Percentiles rank a stretch among this genome's conserved stretches.
Evolutionary conservation across 495 filamentous ascomycete species (phyloP).

Genomic region (Neurospora sp.): DNA sequence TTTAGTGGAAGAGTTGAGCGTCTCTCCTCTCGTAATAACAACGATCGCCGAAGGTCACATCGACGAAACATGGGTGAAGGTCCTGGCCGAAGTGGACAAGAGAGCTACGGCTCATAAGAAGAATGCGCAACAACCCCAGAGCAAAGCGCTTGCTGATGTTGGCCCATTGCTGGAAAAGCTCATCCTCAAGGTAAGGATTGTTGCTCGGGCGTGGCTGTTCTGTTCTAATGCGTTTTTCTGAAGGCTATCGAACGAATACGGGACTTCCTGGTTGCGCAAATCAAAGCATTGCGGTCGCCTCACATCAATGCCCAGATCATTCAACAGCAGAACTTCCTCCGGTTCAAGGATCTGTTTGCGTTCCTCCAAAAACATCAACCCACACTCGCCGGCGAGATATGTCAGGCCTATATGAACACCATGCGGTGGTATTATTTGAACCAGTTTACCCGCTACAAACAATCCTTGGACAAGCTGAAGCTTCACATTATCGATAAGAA

Average conservation of each 20-base stretch:
- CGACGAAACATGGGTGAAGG: slow-evolving; percentile 81
- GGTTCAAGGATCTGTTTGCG: slow-evolving; percentile 74
- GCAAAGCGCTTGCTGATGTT: slow-evolving; percentile 72
- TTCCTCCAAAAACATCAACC: slow-evolving; percentile 76
- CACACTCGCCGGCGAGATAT: slow-evolving; percentile 73
- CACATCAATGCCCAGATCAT: slow-evolving; percentile 95
- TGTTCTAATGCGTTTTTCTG: slow-evolving; percentile 1
- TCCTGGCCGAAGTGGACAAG: slow-evolving; percentile 74
- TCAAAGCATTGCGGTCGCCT: slow-evolving; percentile 84
- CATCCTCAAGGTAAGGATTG: slow-evolving; percentile 56
- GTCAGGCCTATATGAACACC: slow-evolving; percentile 91
- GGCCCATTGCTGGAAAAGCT: slow-evolving; percentile 76
- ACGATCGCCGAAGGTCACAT: slow-evolving; percentile 81
- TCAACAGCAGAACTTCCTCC: slow-evolving; percentile 80
- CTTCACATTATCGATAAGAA: slow-evolving; percentile 73
- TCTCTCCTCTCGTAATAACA: slow-evolving; percentile 71
- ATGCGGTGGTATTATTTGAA: slow-evolving; percentile 98
- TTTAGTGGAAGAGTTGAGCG: slow-evolving; percentile 80
- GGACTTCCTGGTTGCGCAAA: slow-evolving; percentile 86
- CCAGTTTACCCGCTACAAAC: slow-evolving; percentile 81
- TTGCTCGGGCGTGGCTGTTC: not conserved
- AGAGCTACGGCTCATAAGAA: slow-evolving; percentile 62
- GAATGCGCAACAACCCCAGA: slow-evolving; percentile 46
- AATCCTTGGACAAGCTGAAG: slow-evolving; percentile 74
- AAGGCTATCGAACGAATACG: slow-evolving; percentile 87